Evolutionary conservation across 2,329 filamentous ascomycete genomes (phyloP).

Genomic region (Bipolaris zeicola): DNA sequence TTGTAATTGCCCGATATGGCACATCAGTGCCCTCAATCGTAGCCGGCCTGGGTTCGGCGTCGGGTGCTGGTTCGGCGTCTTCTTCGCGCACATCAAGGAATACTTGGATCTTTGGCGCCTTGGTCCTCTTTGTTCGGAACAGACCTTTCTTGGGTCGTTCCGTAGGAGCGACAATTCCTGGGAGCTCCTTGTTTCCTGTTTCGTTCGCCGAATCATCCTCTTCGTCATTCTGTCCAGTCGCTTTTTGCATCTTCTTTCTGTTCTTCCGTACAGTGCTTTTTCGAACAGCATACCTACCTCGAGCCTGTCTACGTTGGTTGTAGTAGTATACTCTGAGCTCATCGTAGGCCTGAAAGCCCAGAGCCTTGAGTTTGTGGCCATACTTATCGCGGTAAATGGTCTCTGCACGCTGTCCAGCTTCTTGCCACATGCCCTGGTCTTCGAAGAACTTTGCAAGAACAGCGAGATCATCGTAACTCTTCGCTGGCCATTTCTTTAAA

Average conservation of each 20-base stretch:
- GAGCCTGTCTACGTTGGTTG: slow-evolving; percentile 31
- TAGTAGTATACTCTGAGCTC: slow-evolving; percentile 37
- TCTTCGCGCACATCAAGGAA: slow-evolving; percentile 37
- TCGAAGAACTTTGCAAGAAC: slow-evolving; percentile 87
- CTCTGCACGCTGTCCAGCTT: slow-evolving; percentile 54
- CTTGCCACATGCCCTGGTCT: slow-evolving; percentile 65
- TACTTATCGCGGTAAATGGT: slow-evolving; percentile 74
- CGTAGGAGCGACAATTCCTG: slow-evolving; percentile 22
- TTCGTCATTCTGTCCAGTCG: slow-evolving; percentile 25
- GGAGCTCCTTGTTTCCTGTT: slow-evolving; percentile 20
- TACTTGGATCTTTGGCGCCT: slow-evolving; percentile 28
- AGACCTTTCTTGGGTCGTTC: slow-evolving; percentile 38
- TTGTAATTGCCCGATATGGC: slow-evolving; percentile 35
- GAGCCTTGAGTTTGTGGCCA: slow-evolving; percentile 52
- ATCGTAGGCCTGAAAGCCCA: slow-evolving; percentile 38
- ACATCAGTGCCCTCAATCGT: slow-evolving; percentile 39
- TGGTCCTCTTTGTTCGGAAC: slow-evolving; percentile 34
- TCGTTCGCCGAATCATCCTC: slow-evolving; percentile 26
- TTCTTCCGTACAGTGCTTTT: slow-evolving; percentile 37
- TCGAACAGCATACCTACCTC: slow-evolving; percentile 35
- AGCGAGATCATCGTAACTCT: slow-evolving; percentile 76
- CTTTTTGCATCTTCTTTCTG: slow-evolving; percentile 33
- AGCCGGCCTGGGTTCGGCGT: slow-evolving; percentile 16
- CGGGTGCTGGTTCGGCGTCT: slow-evolving; percentile 4
- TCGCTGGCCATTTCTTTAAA: slow-evolving; percentile 72